Evolutionary conservation across 768 basidiomycete genomes (phyloP).

Genomic region (Coprinellus micaceus): DNA sequence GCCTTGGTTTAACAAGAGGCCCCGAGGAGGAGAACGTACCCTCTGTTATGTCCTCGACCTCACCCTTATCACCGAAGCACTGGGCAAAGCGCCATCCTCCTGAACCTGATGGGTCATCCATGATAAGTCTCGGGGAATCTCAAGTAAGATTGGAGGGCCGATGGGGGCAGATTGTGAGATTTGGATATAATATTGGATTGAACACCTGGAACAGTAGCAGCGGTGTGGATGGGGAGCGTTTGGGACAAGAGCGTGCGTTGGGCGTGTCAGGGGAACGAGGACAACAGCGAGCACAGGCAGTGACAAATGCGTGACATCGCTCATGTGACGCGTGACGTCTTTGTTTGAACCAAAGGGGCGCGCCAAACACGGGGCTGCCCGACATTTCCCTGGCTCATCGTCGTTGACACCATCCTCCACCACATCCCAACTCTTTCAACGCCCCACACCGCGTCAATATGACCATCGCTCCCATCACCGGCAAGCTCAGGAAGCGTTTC

Average conservation of each 20-base stretch:
- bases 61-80: conserved; percentile 99
- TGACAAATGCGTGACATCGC: conserved; percentile 1
- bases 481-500: conserved; percentile 89
- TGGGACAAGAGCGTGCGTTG: conserved; percentile 18
- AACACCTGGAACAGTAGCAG: conserved; percentile 11
- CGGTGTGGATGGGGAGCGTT: background rate
- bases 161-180: conserved; percentile 16
- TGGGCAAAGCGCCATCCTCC: conserved; percentile 98
- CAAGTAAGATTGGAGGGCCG: conserved; percentile 12
- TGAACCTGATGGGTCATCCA: conserved; percentile 85
- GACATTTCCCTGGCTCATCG: conserved; percentile 36
- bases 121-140: conserved; percentile 32
- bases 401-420: conserved; percentile 13
- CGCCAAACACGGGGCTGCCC: conserved; percentile 17
- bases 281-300: conserved; percentile 17
- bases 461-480: conserved; percentile 89
- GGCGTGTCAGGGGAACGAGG: conserved; percentile 27
- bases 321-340: conserved; percentile 22
- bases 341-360: conserved; percentile 20
- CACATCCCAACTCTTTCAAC: conserved; percentile 19
- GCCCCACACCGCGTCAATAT: conserved; percentile 35
- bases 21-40: conserved; percentile 45
- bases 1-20: conserved; percentile 1
- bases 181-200: conserved; percentile 8
- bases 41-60: conserved; percentile 99